Evolutionary conservation across 805 yeast species (phyloP).

Genomic region (Barnettozyma salicaria): DNA sequence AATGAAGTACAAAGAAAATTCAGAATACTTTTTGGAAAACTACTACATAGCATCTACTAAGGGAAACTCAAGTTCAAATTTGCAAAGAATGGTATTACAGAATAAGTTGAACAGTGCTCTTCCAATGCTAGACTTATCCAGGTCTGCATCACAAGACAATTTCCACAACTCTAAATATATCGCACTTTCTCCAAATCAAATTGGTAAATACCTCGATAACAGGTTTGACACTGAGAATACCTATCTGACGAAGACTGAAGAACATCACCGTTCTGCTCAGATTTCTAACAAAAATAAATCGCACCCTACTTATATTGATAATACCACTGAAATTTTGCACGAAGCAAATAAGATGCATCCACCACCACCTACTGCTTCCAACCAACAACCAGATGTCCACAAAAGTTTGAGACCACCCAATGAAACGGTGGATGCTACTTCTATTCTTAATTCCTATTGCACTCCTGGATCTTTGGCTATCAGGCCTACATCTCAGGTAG

Average conservation of each 20-base stretch:
- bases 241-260: not conserved
- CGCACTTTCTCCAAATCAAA: constrained; percentile 16
- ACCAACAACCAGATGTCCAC: not conserved
- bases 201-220: constrained; percentile 19
- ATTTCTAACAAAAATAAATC: not conserved
- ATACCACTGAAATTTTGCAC: no score
- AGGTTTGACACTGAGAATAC: constrained; percentile 8
- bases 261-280: not conserved
- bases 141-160: constrained; percentile 2
- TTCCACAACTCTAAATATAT: constrained; percentile 9
- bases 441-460: constrained; percentile 19
- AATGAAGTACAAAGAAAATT: constrained; percentile 14
- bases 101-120: constrained; percentile 15
- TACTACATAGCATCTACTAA: constrained; percentile 11
- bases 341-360: not conserved
- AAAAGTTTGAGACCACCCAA: not conserved
- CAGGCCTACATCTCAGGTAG: constrained; percentile 14
- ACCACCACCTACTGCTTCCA: constrained; percentile 10
- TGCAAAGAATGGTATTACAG: constrained; percentile 25
- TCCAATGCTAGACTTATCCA: constrained; percentile 2
- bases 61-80: constrained; percentile 12
- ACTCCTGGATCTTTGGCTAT: constrained; percentile 19
- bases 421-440: constrained; percentile 3
- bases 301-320: not conserved
- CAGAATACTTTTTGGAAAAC: constrained; percentile 19